These are phyloP conservation scores for Chlamydomonas incerta DNA, from an alignment of 139 green algal genomes.

Conservation along the genomic window DNA sequence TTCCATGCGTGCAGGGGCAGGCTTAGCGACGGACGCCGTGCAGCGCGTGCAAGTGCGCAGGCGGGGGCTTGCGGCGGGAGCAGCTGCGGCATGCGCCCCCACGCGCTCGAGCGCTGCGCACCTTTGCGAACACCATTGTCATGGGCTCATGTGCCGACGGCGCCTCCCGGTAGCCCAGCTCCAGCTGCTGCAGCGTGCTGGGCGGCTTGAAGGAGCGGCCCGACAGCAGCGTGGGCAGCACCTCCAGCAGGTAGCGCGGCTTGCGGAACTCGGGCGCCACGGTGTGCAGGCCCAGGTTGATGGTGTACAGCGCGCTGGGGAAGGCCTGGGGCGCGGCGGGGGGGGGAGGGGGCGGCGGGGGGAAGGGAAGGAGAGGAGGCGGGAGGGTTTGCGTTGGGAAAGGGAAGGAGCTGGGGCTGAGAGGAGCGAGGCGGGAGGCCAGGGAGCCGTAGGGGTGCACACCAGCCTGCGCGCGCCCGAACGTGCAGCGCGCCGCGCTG, in stretches of 20 bases:
- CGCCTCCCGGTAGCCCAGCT: conserved; percentile 82
- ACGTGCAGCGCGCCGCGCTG: too few species aligned
- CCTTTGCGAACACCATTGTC: conserved; percentile 84
- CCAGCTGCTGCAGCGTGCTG: conserved; percentile 63
- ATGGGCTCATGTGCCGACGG: conserved; percentile 68
- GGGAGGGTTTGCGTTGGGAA: too few species aligned
- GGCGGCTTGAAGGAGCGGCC: conserved; percentile 74
- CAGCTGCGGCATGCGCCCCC: too few species aligned
- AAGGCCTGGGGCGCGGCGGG: not conserved
- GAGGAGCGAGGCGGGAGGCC: too few species aligned
- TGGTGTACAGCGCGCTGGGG: conserved; percentile 53
- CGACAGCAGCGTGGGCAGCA: conserved; percentile 78
- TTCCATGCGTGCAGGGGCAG: too few species aligned
- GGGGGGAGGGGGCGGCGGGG: not conserved
- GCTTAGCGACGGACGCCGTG: too few species aligned
- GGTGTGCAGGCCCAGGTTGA: conserved; percentile 79
- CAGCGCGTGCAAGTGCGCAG: too few species aligned
- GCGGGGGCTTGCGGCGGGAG: too few species aligned
- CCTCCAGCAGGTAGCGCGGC: conserved; percentile 60
- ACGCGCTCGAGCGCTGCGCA: not conserved
- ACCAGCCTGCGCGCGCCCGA: too few species aligned
- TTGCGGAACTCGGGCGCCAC: conserved; percentile 54
- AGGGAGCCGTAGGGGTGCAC: too few species aligned
- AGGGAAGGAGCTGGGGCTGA: too few species aligned
- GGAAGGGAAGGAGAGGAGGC: not conserved